Evolutionary conservation across 2,329 filamentous ascomycete species (phyloP).

Genomic region (Epichloe sibirici): DNA sequence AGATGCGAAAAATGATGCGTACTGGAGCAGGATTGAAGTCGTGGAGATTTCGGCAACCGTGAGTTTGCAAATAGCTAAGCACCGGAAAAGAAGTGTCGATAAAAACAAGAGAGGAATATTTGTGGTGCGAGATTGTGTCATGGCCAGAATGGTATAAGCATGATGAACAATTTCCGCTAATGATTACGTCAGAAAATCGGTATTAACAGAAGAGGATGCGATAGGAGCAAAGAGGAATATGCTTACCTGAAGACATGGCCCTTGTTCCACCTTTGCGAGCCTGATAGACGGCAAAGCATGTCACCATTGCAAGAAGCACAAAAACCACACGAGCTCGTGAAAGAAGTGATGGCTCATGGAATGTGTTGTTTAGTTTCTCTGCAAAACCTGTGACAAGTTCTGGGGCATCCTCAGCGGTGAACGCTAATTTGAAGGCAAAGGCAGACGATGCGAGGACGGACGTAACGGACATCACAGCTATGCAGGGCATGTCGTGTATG

Average conservation of each 20-base stretch:
- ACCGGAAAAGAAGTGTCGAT: slow-evolving; percentile 48
- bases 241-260: slow-evolving; percentile 19
- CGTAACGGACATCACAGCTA: slow-evolving; percentile 28
- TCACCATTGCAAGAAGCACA: slow-evolving; percentile 29
- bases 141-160: slow-evolving; percentile 62
- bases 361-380: slow-evolving; percentile 25
- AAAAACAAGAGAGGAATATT: slow-evolving; percentile 80
- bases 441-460: slow-evolving; percentile 39
- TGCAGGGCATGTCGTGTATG: slow-evolving; percentile 29
- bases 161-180: slow-evolving; percentile 46
- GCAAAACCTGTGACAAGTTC: slow-evolving; percentile 53
- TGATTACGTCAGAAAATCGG: not conserved
- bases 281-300: slow-evolving; percentile 26
- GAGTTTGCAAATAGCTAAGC: slow-evolving; percentile 35
- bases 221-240: not conserved
- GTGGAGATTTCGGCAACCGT: slow-evolving; percentile 49
- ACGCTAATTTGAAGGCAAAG: slow-evolving; percentile 78
- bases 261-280: slow-evolving; percentile 18
- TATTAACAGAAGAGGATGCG: not conserved
- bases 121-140: slow-evolving; percentile 75
- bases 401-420: slow-evolving; percentile 77
- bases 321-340: slow-evolving; percentile 39
- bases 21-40: slow-evolving; percentile 64
- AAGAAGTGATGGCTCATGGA: slow-evolving; percentile 33
- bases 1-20: slow-evolving; percentile 76